phyloP scores from a whole-genome alignment of 768 basidiomycete species.

The Coprinopsis marcescibilis region DNA sequence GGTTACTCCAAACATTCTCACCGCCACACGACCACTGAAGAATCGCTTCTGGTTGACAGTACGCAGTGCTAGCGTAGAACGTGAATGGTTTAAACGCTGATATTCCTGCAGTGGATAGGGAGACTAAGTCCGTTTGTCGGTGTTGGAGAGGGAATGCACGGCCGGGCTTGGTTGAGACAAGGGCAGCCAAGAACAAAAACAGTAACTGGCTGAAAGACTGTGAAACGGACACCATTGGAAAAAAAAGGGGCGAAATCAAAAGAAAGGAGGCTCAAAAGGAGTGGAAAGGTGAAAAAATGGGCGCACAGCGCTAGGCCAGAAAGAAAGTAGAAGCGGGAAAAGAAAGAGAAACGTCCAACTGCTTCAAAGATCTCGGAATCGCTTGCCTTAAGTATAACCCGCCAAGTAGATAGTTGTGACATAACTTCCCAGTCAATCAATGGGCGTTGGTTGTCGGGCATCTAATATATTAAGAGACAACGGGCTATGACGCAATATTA shows the following conservation, averaged over 20 bases:
- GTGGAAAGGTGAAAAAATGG: neutral
- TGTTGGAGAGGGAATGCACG: conserved; percentile 1
- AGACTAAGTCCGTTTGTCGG: conserved; percentile 21
- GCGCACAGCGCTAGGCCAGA: neutral
- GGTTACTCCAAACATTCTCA: neutral
- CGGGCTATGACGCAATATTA: too few species aligned
- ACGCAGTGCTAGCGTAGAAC: conserved; percentile 44
- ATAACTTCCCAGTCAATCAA: too few species aligned
- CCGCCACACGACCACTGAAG: conserved; percentile 50
- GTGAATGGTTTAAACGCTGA: conserved; percentile 40
- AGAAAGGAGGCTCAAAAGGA: neutral
- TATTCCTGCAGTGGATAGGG: conserved; percentile 37
- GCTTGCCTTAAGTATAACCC: too few species aligned
- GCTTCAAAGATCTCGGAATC: too few species aligned
- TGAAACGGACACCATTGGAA: too few species aligned
- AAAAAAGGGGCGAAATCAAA: neutral
- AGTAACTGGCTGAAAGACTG: neutral
- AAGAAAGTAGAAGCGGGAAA: neutral
- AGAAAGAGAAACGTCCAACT: neutral
- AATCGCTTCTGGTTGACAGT: conserved; percentile 40
- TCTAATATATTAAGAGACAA: too few species aligned
- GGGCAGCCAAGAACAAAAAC: neutral
- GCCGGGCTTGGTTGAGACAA: neutral
- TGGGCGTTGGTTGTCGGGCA: too few species aligned
- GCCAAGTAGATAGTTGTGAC: too few species aligned